phyloP scores from a whole-genome alignment of 768 basidiomycete species.

The Russula virescens region DNA sequence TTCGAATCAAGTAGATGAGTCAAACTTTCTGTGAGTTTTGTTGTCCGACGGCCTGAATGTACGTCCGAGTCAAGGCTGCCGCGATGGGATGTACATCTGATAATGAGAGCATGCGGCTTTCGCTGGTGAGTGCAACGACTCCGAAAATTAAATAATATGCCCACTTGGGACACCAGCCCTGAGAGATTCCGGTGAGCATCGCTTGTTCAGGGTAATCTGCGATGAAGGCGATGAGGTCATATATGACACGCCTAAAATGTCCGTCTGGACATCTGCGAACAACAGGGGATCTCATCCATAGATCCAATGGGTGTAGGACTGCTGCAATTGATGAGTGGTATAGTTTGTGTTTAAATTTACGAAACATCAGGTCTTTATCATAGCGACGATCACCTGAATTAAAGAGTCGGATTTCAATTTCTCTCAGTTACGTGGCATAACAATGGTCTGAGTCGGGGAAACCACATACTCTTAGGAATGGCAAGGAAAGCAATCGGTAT shows the following conservation, averaged over 20 bases:
- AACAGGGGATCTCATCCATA: not conserved
- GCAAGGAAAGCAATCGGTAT: not conserved
- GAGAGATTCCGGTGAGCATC: not conserved
- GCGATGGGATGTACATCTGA: not conserved
- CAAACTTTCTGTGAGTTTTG: not conserved
- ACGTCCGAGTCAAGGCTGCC: not conserved
- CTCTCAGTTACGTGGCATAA: not conserved
- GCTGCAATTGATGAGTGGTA: not conserved
- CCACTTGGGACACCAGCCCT: not conserved
- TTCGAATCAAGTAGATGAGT: not conserved
- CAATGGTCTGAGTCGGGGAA: not conserved
- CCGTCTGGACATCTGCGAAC: not conserved
- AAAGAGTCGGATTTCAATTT: no score
- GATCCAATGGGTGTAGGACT: not conserved
- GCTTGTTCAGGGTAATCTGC: not conserved
- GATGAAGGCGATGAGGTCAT: not conserved
- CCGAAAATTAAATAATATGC: not conserved
- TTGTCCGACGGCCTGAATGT: not conserved
- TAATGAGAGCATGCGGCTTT: no score
- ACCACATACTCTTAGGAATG: not conserved
- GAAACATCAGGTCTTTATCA: not conserved
- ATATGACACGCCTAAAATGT: not conserved
- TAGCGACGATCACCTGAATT: not conserved
- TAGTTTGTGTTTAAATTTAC: not conserved
- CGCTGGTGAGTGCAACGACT: not conserved